These are phyloP conservation scores for Helotiales sp. DNA, from an alignment of 2,329 filamentous ascomycete genomes.

Conservation along the genomic window DNA sequence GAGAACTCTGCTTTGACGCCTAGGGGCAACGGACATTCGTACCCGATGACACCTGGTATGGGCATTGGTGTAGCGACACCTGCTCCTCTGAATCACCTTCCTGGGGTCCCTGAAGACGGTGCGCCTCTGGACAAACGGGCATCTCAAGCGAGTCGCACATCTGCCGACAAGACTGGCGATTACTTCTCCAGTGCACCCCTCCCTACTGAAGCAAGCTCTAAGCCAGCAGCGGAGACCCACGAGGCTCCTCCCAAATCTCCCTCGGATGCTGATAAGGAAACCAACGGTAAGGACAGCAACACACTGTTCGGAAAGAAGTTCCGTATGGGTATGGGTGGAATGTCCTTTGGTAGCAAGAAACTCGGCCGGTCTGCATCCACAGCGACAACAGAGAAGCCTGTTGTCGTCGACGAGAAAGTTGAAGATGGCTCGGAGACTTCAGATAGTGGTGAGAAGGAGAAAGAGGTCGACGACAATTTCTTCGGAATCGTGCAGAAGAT, in stretches of 20 bases:
- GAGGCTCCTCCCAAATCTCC: slow-evolving; percentile 55
- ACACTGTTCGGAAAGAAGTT: slow-evolving; percentile 84
- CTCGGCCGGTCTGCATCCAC: slow-evolving; percentile 71
- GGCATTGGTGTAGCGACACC: slow-evolving; percentile 81
- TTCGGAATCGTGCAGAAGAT: slow-evolving; percentile 75
- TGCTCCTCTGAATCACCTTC: slow-evolving; percentile 47
- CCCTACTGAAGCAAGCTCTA: slow-evolving; percentile 52
- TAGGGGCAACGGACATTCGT: slow-evolving; percentile 66
- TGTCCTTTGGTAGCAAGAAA: slow-evolving; percentile 82
- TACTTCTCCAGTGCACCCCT: slow-evolving; percentile 74
- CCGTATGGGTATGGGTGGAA: slow-evolving; percentile 58
- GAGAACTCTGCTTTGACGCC: slow-evolving; percentile 58
- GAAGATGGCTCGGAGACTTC: slow-evolving; percentile 63
- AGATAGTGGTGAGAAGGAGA: slow-evolving; percentile 63
- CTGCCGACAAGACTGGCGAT: slow-evolving; percentile 67
- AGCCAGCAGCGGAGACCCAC: slow-evolving; percentile 47
- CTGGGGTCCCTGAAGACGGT: slow-evolving; percentile 55
- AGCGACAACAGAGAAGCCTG: slow-evolving; percentile 70
- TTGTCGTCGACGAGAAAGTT: slow-evolving; percentile 75
- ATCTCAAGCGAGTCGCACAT: slow-evolving; percentile 63
- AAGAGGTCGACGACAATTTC: slow-evolving; percentile 77
- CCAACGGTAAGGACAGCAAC: slow-evolving; percentile 62
- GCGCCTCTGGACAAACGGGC: slow-evolving; percentile 58
- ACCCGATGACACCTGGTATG: slow-evolving; percentile 74
- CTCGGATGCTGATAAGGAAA: slow-evolving; percentile 62